These are phyloP conservation scores for Ascosphaera apis DNA, from an alignment of 2,329 filamentous ascomycete genomes.

Conservation along the genomic window DNA sequence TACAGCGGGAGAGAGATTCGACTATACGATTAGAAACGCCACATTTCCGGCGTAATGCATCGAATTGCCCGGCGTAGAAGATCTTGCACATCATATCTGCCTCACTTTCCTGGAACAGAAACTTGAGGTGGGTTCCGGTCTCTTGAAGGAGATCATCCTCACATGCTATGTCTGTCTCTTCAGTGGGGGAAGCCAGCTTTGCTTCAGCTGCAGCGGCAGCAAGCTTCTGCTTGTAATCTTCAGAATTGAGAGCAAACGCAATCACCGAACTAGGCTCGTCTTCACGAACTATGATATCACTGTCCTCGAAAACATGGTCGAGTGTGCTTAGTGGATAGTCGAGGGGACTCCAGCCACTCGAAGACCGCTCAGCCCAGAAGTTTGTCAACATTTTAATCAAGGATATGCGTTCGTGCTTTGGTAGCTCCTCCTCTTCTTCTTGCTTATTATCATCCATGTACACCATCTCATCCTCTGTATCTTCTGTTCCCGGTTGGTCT, in stretches of 20 bases:
- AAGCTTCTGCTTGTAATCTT: conserved; percentile 68
- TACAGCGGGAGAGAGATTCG: conserved; percentile 79
- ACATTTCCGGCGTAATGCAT: conserved; percentile 78
- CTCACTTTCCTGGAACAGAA: conserved; percentile 82
- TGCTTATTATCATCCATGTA: conserved; percentile 37
- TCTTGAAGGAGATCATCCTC: conserved; percentile 66
- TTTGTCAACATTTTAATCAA: conserved; percentile 89
- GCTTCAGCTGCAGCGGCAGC: conserved; percentile 14
- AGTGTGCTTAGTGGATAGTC: conserved; percentile 76
- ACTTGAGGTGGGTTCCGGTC: conserved; percentile 83
- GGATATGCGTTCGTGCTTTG: conserved; percentile 80
- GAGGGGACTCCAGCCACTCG: conserved; percentile 76
- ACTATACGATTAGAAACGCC: conserved; percentile 84
- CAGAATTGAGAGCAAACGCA: conserved; percentile 69
- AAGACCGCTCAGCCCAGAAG: conserved; percentile 95
- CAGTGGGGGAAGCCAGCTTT: conserved; percentile 19
- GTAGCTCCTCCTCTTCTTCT: conserved; percentile 43
- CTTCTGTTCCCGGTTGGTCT: conserved; percentile 46
- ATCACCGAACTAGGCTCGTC: conserved; percentile 94
- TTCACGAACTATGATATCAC: conserved; percentile 88
- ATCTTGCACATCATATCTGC: conserved; percentile 96
- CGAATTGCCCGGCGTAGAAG: conserved; percentile 95
- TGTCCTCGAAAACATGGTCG: conserved; percentile 92
- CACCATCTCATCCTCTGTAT: conserved; percentile 44
- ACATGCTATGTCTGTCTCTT: conserved; percentile 40